Evolutionary conservation across 768 basidiomycete species (phyloP), one percentile per base, ranked within the genome.

Genomic region (Mycena rosella): DNA sequence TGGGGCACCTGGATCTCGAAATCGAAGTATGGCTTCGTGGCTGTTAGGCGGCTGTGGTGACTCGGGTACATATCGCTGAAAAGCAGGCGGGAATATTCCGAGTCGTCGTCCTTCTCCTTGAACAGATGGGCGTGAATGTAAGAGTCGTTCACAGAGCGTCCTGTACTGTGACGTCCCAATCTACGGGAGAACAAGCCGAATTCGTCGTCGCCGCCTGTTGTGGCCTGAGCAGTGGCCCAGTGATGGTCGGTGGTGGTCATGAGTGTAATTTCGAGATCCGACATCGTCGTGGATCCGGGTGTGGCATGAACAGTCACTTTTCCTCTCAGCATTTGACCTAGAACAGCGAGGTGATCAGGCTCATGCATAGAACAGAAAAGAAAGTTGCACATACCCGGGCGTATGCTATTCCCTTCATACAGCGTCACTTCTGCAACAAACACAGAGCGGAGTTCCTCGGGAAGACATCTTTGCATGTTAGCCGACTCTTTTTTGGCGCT

Each of bases 401-500:
- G 56, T 15, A 64, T 18, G n/a, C 27, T n/a, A 40, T 60, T 42
- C 17, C 68, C 68, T 2, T 60, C 49, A 17, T 64, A 40, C 9
- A 69, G 42, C n/a, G 44, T 64, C 13, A 69, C 53, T 36, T 64
- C 51, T 20, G 68, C 68, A 4, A 26, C 15, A 27, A 64, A 69
- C 5, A 44, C 32, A 15, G 62, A 44, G 9, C 60, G 44, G 8
- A 30, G 47, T 9, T 34, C 45, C 34, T 42, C 36, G 20, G 66
- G 60, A 5, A 68, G 55, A 29, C 66, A 68, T 45, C 27, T 57
- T 38, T 63, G 40, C 4, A 30, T 20, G 29, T 10, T 20, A 2
- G n/a, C 44, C 24, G 40, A 27, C 10, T 14, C 1, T 53, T 20
- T n/a, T n/a, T n/a, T n/a, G n/a, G n/a, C 8, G 36, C 24, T 34